Evolutionary conservation across 345 rosid genomes (phyloP), one percentile per base, ranked within the genome.

Genomic region (Citrus cavaleriei): DNA sequence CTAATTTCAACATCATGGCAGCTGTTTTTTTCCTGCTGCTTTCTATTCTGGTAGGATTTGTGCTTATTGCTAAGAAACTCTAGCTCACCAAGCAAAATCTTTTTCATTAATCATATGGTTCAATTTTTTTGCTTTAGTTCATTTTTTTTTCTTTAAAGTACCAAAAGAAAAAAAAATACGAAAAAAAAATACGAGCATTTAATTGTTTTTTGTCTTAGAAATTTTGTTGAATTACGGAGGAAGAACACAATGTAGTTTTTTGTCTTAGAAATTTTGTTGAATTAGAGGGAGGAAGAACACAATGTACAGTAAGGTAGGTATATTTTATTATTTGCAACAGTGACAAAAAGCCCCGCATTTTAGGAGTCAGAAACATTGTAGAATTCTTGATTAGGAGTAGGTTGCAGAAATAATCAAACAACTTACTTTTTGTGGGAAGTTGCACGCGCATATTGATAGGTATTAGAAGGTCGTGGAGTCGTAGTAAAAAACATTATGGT

Each of bases 21-120:
- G 90, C 93, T n/a, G 6, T 87, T 37, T 78, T 92, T 25, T 81
- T 89, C 80, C 89, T 94, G 58, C 70, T 94, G 25, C 84, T 89
- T 66, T 84, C 95, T 18, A 64, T 88, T 71, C 8, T 90, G 42
- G 67, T 88, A 16, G 97, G 97, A 30, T 81, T 74, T 65, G 22
- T 94, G 76, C 76, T 90, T 34, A 46, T 86, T 74, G 78, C 67
- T 24, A 82, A 66, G 70, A 76, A 82, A 74, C 77, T 79, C 73
- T 79, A 72, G 81, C 27, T 54, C 28, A 42, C 5, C 10, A 67
- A 28, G 35, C 38, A 67, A 46, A 32, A 12, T 51, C 63, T 61
- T 67, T 38, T 16, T 42, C 58, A 22, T 38, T 27, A 32, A 28
- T 58, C 18, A 64, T 34, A 64, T 25, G 3, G n/a, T n/a, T 75